Evolutionary conservation across 345 rosid species (phyloP).

Genomic region (Eucalyptus tenuipes): DNA sequence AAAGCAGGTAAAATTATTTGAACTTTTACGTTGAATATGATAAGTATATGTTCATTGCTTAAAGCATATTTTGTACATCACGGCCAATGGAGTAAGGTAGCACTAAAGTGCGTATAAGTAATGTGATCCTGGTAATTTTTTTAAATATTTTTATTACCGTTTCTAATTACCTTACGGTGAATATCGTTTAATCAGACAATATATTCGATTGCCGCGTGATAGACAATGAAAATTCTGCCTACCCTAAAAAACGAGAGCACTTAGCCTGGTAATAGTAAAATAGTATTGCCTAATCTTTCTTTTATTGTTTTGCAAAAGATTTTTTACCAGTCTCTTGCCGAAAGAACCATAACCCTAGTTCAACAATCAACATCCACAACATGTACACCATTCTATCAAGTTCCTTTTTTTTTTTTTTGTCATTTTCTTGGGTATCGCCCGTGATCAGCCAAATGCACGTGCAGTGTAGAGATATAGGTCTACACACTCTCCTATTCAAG

Average conservation of each 20-base stretch:
- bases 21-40: background rate
- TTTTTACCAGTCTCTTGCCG: background rate
- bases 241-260: background rate
- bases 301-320: background rate
- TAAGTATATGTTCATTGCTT: background rate
- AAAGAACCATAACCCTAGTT: slow-evolving; percentile 16
- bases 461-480: slow-evolving; percentile 15
- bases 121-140: background rate
- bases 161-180: background rate
- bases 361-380: background rate
- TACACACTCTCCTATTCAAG: background rate
- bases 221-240: background rate
- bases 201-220: background rate
- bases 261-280: background rate
- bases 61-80: background rate
- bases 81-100: background rate
- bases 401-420: slow-evolving; percentile 2
- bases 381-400: background rate
- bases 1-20: background rate
- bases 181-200: background rate
- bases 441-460: slow-evolving; percentile 24
- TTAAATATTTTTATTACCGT: background rate
- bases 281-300: background rate
- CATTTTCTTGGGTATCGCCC: slow-evolving; percentile 8
- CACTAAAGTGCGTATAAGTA: background rate